Evolutionary conservation across 768 basidiomycete genomes (phyloP).

Genomic region (Rhodosporidiobolus odoratus): DNA sequence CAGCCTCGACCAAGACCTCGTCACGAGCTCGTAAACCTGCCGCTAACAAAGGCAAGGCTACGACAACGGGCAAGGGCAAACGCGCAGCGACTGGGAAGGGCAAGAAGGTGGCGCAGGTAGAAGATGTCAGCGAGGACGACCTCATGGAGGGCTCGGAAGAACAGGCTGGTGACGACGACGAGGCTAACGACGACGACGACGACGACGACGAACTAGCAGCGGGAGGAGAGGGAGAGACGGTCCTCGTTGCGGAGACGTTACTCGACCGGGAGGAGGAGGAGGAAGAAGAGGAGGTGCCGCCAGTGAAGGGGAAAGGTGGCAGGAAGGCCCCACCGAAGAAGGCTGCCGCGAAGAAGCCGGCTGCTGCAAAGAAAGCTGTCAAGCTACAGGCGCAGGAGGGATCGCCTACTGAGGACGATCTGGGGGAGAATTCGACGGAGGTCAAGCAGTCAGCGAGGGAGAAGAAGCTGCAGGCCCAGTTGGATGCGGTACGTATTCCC

Average conservation of each 20-base stretch:
- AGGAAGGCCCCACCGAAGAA: constrained; percentile 12
- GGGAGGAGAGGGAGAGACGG: constrained; percentile 9
- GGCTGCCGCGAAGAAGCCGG: neutral
- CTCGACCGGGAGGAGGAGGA: neutral
- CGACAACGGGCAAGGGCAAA: neutral
- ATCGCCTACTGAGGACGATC: neutral
- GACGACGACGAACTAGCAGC: constrained; percentile 1
- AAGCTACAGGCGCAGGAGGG: neutral
- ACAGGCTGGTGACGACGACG: neutral
- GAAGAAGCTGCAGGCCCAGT: constrained; percentile 27
- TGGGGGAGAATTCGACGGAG: neutral
- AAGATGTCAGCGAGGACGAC: neutral
- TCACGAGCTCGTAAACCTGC: neutral
- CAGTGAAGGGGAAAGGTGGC: constrained; percentile 1
- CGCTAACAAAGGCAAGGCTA: neutral
- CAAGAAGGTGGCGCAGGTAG: neutral
- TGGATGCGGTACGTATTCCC: constrained; percentile 19
- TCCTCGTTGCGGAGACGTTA: constrained; percentile 22
- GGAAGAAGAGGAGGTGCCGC: neutral
- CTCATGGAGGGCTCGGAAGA: neutral
- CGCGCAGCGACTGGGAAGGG: neutral
- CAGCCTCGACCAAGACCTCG: neutral
- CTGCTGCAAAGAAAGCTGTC: neutral
- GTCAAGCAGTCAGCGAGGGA: constrained; percentile 10
- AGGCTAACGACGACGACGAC: neutral